Evolutionary conservation across 2,329 filamentous ascomycete species (phyloP).

Genomic region (Aspergillus sp.): DNA sequence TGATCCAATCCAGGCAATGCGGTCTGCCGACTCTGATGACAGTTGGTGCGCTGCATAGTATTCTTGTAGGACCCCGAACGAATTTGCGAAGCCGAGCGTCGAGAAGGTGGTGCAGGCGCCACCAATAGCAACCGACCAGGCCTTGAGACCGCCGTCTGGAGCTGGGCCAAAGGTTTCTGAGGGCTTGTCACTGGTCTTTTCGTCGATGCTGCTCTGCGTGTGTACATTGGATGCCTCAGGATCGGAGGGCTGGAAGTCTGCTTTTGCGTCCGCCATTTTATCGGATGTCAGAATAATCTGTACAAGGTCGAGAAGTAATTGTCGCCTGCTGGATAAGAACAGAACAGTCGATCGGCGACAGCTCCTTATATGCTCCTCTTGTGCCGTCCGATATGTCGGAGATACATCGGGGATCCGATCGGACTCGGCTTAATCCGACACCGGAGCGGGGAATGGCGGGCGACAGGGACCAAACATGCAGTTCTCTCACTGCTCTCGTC

Average conservation of each 20-base stretch:
- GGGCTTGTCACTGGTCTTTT: not conserved
- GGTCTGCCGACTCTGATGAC: slow-evolving; percentile 38
- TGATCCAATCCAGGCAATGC: slow-evolving; percentile 49
- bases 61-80: slow-evolving; percentile 49
- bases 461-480: slow-evolving; percentile 25
- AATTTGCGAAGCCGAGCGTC: slow-evolving; percentile 45
- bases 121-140: slow-evolving; percentile 30
- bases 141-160: slow-evolving; percentile 24
- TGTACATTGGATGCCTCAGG: not conserved
- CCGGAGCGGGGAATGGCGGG: slow-evolving; percentile 25
- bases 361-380: not conserved
- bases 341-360: too few species aligned
- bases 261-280: not conserved
- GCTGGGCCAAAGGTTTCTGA: slow-evolving; percentile 17
- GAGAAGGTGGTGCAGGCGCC: slow-evolving; percentile 36
- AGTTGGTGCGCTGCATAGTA: slow-evolving; percentile 49
- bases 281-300: too few species aligned
- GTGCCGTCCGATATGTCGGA: not conserved
- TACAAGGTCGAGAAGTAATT: too few species aligned
- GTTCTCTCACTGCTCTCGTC: not conserved
- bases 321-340: too few species aligned
- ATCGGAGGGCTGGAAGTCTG: not conserved
- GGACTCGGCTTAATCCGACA: not conserved
- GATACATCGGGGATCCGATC: not conserved
- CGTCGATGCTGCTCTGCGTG: not conserved